These are phyloP conservation scores for Balansia obtecta DNA, from an alignment of 2,329 filamentous ascomycete genomes.

Conservation along the genomic window DNA sequence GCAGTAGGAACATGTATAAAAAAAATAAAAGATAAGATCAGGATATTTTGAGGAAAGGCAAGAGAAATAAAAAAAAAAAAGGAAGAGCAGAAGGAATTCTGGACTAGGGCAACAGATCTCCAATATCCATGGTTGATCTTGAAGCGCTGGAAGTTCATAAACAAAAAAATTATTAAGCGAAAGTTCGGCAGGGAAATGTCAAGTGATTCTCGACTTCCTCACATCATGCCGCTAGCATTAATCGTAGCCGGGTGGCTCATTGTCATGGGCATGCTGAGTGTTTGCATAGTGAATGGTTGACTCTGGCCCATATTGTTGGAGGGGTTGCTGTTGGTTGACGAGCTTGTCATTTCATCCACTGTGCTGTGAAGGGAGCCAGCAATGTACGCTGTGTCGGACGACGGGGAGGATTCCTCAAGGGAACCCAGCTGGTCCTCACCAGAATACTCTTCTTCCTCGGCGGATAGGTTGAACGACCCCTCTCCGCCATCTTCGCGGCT, in stretches of 20 bases:
- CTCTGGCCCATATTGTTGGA: constrained; percentile 8
- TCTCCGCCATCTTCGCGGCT: constrained; percentile 52
- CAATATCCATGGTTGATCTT: constrained; percentile 1
- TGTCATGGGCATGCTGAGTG: constrained; percentile 52
- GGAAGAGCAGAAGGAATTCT: constrained; percentile 4
- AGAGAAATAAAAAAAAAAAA: constrained; percentile 13
- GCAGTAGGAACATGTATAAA: constrained; percentile 12
- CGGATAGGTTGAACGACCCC: constrained; percentile 49
- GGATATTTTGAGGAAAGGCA: constrained; percentile 8
- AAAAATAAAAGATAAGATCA: constrained; percentile 1
- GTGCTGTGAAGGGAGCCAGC: constrained; percentile 37
- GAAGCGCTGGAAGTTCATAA: not conserved
- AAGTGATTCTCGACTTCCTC: constrained; percentile 10
- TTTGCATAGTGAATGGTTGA: constrained; percentile 45
- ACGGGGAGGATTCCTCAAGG: constrained; percentile 66
- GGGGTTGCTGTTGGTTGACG: constrained; percentile 9
- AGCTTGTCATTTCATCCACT: constrained; percentile 17
- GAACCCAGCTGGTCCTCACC: constrained; percentile 77
- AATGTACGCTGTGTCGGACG: constrained; percentile 53
- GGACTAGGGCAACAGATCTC: not conserved
- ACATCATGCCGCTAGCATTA: constrained; percentile 34
- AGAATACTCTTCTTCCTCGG: constrained; percentile 71
- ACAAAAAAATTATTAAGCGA: constrained; percentile 7
- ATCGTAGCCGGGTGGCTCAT: constrained; percentile 42
- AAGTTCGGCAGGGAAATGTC: constrained; percentile 2